phyloP scores from a whole-genome alignment of 2,329 filamentous ascomycete species.

The Trichoderma arundinaceum region DNA sequence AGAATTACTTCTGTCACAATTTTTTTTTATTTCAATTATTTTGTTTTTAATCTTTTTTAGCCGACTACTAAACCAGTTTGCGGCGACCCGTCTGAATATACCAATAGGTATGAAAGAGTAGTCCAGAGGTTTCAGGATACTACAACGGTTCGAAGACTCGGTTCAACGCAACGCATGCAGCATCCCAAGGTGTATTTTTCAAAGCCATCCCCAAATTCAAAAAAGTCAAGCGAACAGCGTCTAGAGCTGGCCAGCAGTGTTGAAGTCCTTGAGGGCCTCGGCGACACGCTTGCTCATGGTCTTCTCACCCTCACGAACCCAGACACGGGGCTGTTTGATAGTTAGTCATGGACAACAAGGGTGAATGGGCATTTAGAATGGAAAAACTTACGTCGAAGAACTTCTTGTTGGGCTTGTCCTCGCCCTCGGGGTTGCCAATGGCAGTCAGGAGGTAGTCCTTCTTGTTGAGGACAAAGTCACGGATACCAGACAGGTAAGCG shows the following conservation, averaged over 20 bases:
- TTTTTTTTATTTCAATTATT: conserved; percentile 17
- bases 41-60: not conserved
- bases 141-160: not conserved
- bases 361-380: not conserved
- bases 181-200: not conserved
- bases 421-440: conserved; percentile 94
- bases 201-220: not conserved
- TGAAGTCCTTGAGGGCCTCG: conserved; percentile 89
- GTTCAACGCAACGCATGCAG: not conserved
- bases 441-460: conserved; percentile 88
- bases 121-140: conserved; percentile 6
- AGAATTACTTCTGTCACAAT: not conserved
- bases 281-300: conserved; percentile 84
- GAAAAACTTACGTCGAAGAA: conserved; percentile 65
- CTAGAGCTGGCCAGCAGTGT: conserved; percentile 54
- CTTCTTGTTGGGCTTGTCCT: conserved; percentile 99
- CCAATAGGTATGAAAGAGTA: conserved; percentile 17
- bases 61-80: not conserved
- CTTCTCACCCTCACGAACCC: conserved; percentile 97
- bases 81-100: not conserved
- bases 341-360: conserved; percentile 1
- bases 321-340: conserved; percentile 74
- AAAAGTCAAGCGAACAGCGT: not conserved
- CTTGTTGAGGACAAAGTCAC: conserved; percentile 92
- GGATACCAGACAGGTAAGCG: conserved; percentile 89